Evolutionary conservation across 2,329 filamentous ascomycete genomes (phyloP), one percentile per base, ranked within the genome.

Genomic region (Fusarium graminum): DNA sequence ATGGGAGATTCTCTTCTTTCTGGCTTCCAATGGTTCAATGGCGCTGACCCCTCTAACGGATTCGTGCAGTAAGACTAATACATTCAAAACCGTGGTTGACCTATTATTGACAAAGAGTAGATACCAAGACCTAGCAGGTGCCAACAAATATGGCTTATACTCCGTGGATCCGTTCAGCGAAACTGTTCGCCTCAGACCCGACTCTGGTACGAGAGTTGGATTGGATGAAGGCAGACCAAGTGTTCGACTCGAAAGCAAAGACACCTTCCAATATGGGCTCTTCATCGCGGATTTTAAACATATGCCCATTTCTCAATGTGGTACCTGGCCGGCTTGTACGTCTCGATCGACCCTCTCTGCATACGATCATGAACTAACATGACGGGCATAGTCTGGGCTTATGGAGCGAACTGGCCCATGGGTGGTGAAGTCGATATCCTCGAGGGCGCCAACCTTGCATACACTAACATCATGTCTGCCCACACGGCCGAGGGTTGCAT

Each of bases 231-330:
- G 83, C n/a, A 76, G 84, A 17, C 81, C 82, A 11, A 92, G 88
- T 64, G 85, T 93, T 38, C 85, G 91, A 16, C 76, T 93, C 13
- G 86, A 87, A 41, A 91, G 88, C 76, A 89, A 86, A 52, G 81
- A 85, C 47, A 76, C 81, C 6, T 93, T 88, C 75, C 86, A 82
- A 29, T 82, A 88, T 67, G 90, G 89, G 1, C 83, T 93, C 11
- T 87, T 93, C 69, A 88, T 93, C 47, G 82, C 90, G 22, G 91
- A 93, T 74, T 85, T 93, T 50, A 81, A 82, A 17, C 90, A 93
- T 69, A 93, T 93, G 89, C 90, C 91, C 4, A 83, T 82, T 3
- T 87, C 88, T 3, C 80, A 86, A 49, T 93, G 91, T 67, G 91
- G 91, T 22, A 83, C 87, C 22, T 93, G 91, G 90, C 90, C 91